A percentile compares a stretch with the other conserved stretches of the same genome.
Conservation (phyloP, 768 basidiomycete genomes). For the Boletus tomentosulus region DNA sequence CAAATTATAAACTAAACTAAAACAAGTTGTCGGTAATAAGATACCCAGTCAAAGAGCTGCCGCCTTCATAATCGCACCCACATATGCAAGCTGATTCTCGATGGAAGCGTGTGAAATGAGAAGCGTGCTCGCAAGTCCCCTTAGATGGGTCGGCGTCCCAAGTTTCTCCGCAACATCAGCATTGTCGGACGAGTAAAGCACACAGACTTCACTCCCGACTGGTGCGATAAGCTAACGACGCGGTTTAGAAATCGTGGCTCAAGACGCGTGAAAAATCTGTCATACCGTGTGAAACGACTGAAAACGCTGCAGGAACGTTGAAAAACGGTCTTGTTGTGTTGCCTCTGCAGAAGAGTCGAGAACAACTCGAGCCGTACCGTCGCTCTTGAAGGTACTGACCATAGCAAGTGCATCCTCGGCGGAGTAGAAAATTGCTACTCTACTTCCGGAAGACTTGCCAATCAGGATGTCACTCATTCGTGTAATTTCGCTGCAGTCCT, state of each 20-base stretch:
- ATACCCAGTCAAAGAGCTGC: constrained; percentile 6
- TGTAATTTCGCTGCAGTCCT: constrained; percentile 34
- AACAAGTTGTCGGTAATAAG: background rate
- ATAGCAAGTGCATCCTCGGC: constrained; percentile 44
- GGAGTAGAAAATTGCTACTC: constrained; percentile 61
- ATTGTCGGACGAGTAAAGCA: constrained; percentile 55
- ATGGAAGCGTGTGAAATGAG: constrained; percentile 57
- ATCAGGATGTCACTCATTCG: constrained; percentile 38
- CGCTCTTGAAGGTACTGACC: constrained; percentile 49
- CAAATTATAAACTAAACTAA: no score
- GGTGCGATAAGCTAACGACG: constrained; percentile 52
- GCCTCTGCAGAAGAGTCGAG: constrained; percentile 38
- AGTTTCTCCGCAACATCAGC: constrained; percentile 43
- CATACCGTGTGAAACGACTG: constrained; percentile 52
- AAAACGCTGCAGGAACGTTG: constrained; percentile 47
- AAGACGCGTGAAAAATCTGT: background rate
- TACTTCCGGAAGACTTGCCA: constrained; percentile 34
- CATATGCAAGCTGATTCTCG: constrained; percentile 57
- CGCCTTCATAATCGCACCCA: constrained; percentile 42
- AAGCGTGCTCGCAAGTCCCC: constrained; percentile 41
- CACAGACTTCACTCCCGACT: constrained; percentile 48
- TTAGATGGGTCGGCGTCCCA: constrained; percentile 43
- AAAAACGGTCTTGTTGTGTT: constrained; percentile 44
- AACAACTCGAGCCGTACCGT: constrained; percentile 46
- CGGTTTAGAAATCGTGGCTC: background rate